phyloP scores from a whole-genome alignment of 352 stramenopile genomes.

The Globisporangium megalacanthum region DNA sequence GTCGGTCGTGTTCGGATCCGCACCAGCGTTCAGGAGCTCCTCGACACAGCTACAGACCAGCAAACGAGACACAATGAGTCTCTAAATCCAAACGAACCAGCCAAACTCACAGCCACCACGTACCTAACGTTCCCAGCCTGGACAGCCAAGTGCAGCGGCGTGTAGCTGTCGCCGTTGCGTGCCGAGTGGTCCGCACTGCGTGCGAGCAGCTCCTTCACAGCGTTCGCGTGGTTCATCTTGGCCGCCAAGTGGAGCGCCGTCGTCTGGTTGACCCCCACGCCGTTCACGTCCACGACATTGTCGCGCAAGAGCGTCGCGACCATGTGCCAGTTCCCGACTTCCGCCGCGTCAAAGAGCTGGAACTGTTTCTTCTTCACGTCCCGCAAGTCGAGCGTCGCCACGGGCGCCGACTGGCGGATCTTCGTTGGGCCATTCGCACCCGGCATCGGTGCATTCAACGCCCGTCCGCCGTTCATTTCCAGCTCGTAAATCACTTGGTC shows the following conservation, averaged over 20 bases:
- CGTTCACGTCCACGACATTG: conserved; percentile 85
- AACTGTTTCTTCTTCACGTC: conserved; percentile 89
- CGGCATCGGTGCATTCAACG: conserved; percentile 11
- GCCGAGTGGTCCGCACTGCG: conserved; percentile 59
- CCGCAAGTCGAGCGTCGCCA: conserved; percentile 80
- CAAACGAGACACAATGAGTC: not conserved
- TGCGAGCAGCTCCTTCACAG: conserved; percentile 66
- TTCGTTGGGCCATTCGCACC: conserved; percentile 20
- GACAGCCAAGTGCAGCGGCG: conserved; percentile 68
- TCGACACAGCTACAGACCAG: conserved; percentile 46
- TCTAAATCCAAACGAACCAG: not conserved
- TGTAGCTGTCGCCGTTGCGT: conserved; percentile 78
- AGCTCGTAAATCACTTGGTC: conserved; percentile 83
- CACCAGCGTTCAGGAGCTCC: conserved; percentile 60
- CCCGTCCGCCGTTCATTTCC: conserved; percentile 58
- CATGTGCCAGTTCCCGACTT: conserved; percentile 81
- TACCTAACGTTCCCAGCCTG: conserved; percentile 67
- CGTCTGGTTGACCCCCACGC: conserved; percentile 82
- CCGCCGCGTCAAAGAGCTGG: conserved; percentile 78
- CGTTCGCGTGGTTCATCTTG: conserved; percentile 71
- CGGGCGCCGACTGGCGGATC: conserved; percentile 46
- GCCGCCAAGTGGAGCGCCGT: conserved; percentile 73
- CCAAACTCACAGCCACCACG: not conserved
- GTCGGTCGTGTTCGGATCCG: conserved; percentile 76
- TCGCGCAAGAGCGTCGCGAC: conserved; percentile 76